phyloP scores from a whole-genome alignment of 1,284 basidiomycete species.

The Microbotryum lychnidis-dioicae region DNA sequence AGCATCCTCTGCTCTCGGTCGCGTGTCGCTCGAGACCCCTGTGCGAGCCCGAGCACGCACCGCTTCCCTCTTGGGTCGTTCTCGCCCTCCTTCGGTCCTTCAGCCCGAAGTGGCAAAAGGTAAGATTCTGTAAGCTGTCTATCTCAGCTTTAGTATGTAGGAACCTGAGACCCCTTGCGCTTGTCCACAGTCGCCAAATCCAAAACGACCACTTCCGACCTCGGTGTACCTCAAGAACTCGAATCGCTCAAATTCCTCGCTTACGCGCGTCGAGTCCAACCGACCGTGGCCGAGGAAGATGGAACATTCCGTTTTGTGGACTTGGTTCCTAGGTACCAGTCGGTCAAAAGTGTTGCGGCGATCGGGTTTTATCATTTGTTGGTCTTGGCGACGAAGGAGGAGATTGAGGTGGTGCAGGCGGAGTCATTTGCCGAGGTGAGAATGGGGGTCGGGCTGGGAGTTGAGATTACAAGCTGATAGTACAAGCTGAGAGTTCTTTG shows the following conservation, averaged over 20 bases:
- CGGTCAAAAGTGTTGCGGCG: slow-evolving; percentile 34
- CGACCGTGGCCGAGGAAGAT: neutral
- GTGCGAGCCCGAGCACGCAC: too few relatives aligned
- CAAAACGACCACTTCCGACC: neutral
- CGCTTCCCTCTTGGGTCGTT: too few relatives aligned
- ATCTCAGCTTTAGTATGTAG: too few relatives aligned
- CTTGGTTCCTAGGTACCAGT: slow-evolving; percentile 29
- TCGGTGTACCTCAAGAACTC: slow-evolving; percentile 14
- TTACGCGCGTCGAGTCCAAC: slow-evolving; percentile 5
- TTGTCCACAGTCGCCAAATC: neutral
- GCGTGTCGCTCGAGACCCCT: too few relatives aligned
- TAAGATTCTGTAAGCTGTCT: too few relatives aligned
- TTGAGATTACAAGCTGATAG: neutral
- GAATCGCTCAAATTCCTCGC: slow-evolving; percentile 27
- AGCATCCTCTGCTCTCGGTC: too few relatives aligned
- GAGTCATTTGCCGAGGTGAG: slow-evolving; percentile 37
- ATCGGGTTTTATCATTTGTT: slow-evolving; percentile 38
- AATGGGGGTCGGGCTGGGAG: neutral
- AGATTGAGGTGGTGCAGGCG: slow-evolving; percentile 34
- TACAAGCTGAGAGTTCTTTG: neutral
- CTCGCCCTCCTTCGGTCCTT: too few relatives aligned
- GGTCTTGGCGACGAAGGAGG: slow-evolving; percentile 29
- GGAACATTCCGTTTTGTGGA: slow-evolving; percentile 22
- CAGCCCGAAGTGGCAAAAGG: too few relatives aligned
- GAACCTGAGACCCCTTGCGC: neutral